Evolutionary conservation across 306 rosid genomes (phyloP).

Genomic region (Cajanus cajan): DNA sequence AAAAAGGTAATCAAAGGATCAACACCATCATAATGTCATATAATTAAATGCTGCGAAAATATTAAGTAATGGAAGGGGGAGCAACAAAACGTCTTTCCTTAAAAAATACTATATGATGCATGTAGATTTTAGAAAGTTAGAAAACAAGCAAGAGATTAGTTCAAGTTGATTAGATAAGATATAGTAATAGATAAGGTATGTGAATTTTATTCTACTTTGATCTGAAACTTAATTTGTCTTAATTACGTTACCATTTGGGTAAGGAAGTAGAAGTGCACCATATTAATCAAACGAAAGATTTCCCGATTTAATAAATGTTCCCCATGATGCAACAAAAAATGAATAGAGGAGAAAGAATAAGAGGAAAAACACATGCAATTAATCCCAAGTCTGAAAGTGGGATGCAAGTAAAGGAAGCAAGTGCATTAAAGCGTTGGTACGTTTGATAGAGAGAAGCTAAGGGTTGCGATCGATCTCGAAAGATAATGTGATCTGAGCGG

Average conservation of each 20-base stretch:
- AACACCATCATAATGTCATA: background rate
- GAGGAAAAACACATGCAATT: background rate
- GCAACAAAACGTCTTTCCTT: background rate
- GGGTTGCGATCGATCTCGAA: background rate
- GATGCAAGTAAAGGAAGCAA: background rate
- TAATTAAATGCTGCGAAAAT: background rate
- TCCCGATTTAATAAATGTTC: background rate
- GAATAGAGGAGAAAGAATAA: background rate
- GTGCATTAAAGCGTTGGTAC: too few species aligned
- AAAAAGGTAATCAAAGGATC: background rate
- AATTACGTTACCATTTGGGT: background rate
- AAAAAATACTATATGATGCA: background rate
- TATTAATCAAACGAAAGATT: background rate
- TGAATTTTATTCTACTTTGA: background rate
- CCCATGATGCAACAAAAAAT: background rate
- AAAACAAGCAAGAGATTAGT: background rate
- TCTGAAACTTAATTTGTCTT: background rate
- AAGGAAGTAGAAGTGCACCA: conserved; percentile 3
- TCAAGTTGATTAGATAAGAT: background rate
- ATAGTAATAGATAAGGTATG: background rate
- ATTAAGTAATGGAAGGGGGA: background rate
- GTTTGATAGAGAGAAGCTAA: background rate
- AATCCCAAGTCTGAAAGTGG: background rate
- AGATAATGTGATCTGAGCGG: background rate
- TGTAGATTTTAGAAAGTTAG: background rate